Evolutionary conservation across 2,329 filamentous ascomycete species (phyloP).

Genomic region (Trichoderma sp.): DNA sequence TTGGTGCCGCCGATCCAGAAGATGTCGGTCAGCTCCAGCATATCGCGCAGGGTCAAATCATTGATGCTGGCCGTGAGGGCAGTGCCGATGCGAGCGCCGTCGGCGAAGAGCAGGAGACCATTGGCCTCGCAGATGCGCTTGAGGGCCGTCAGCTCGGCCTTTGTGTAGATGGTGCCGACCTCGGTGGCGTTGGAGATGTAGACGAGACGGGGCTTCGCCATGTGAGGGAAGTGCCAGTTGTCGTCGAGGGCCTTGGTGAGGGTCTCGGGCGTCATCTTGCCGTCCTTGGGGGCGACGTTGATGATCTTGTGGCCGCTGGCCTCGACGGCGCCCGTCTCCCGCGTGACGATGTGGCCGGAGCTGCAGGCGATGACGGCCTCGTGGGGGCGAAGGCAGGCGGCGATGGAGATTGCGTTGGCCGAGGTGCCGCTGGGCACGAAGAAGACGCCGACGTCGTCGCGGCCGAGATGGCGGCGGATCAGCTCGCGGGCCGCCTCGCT

Average conservation of each 20-base stretch:
- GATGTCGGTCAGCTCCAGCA: conserved; percentile 52
- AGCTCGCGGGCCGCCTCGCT: conserved; percentile 46
- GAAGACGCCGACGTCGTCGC: conserved; percentile 49
- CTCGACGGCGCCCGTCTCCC: conserved; percentile 55
- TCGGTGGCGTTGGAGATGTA: conserved; percentile 57
- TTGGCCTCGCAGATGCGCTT: conserved; percentile 48
- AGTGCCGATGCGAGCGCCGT: conserved; percentile 51
- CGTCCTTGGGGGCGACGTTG: conserved; percentile 48
- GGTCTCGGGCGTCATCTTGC: conserved; percentile 50
- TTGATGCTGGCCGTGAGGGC: conserved; percentile 48
- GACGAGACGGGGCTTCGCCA: conserved; percentile 54
- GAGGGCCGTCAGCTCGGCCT: conserved; percentile 46
- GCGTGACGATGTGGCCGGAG: conserved; percentile 52
- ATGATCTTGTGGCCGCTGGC: conserved; percentile 57
- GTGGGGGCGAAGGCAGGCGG: conserved; percentile 52
- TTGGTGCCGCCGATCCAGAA: conserved; percentile 60
- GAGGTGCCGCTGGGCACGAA: conserved; percentile 57
- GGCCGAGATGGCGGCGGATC: conserved; percentile 45
- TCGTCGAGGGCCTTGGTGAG: conserved; percentile 49
- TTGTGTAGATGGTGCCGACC: conserved; percentile 52
- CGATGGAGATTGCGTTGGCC: conserved; percentile 55
- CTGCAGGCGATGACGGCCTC: conserved; percentile 55
- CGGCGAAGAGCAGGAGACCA: conserved; percentile 49
- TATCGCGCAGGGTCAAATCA: conserved; percentile 48
- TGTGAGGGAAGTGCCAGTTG: conserved; percentile 56